Base-by-base conservation (phyloP, 257 asterid genomes). In the Przewalskia tangutica region DNA sequence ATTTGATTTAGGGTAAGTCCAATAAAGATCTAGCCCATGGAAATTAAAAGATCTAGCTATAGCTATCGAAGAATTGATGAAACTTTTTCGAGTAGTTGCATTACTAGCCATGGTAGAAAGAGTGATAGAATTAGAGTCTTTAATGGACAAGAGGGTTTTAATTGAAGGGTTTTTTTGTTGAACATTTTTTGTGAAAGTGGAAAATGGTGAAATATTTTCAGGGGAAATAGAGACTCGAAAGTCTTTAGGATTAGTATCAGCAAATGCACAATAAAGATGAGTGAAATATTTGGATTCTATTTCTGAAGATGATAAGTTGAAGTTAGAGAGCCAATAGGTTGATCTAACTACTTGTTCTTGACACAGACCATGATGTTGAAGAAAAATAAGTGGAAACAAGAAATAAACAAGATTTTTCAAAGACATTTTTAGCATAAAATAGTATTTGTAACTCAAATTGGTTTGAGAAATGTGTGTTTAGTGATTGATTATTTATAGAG, bases 241-340 rank as follows among this genome's bases (percentile, higher is more conserved):
- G 9, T 77, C 40, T 12, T 32, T 23, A 34, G 17, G 4, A 13
- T 65, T 16, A 56, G 64, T 77, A 13, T 77, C 78, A 4, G 85
- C 79, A 63, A 82, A 82, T 59, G 82, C 85, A 20, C 85, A 82
- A 14, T 76, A 82, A 2, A 76, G 8, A 27, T 82, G 82, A 48
- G 85, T 62, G 85, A 75, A 82, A 2, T 58, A 23, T 11, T 76
- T 59, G 53, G 85, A 63, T 32, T 82, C 50, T 27, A 82, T 82
- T 44, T 13, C 36, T 10, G 46, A 36, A 14, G 23, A 4, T 5
- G 81, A 23, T 6, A 58, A 16, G 10, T 8, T 81, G 40, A 51
- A 44, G 48, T 7, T 81, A 5, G 12, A 38, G 14, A 82, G 71
- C 82, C 85, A 76, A 20, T 82, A 82, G 10, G 46, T 78, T 55